Evolutionary conservation across 140 eudicot genomes (phyloP), one percentile per base, ranked within the genome.

Genomic region (Flaveria floridana): DNA sequence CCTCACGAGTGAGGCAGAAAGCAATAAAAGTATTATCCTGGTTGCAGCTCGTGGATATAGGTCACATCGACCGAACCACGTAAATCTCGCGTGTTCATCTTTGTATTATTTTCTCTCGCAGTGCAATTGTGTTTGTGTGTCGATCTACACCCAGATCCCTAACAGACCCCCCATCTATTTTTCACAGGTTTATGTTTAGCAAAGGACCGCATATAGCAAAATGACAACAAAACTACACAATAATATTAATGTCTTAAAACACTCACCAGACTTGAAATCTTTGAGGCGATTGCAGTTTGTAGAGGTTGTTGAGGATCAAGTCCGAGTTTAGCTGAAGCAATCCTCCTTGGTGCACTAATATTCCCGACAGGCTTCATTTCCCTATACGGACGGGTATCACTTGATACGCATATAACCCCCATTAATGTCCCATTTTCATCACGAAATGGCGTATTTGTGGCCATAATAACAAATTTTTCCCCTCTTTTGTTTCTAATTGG

Each of bases 251-350:
- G 30, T 62, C 46, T 37, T 37, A 63, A 30, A 65, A 15, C 15
- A 18, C 97, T 75, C n/a, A 91, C 97, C 89, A 91, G 78, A 79
- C 89, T 86, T 34, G 99, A 88, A 53, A 95, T 71, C 68, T 85
- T 95, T 13, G 96, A 91, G 68, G 95, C 90, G 2, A 95, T 82
- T 25, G 97, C 96, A 76, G 73, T 86, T 81, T 88, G 99, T 39
- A 91, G 78, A 63, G 99, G 96, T 80, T 95, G 96, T 74, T 95
- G 95, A 50, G 96, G 95, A 87, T 88, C 99, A 80, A 91, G 91
- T 44, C 97, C 97, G 48, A 95, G 96, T 80, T 81, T 91, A 56
- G 92, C 85, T 0, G 92, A 84, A 69, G 88, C 92, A 53, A 82
- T 85, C 72, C 77, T 84, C 64, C 82, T 82, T 6, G 87, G 85